Evolutionary conservation across 129 eudicot species (phyloP), one percentile per base, ranked within the genome.

Genomic region (Tagetes patula): DNA sequence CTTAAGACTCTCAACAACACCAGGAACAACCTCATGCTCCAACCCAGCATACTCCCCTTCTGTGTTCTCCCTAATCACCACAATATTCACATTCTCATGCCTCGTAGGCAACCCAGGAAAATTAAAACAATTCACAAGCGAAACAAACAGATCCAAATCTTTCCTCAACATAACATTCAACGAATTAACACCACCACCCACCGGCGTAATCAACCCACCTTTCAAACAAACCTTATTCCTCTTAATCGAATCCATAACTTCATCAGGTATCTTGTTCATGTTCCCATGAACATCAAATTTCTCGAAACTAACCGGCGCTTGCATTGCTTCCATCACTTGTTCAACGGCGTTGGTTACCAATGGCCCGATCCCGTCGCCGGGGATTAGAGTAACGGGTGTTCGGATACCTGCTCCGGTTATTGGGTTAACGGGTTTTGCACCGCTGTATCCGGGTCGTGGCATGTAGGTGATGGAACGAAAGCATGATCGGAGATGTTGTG

Each of bases 1-100:
- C 96, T 90, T 90, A 65, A 87, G 91, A 79, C 96, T 90, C 72
- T 90, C 96, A 13, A 87, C 87, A 9, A 90, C 96, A 3, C 96
- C 96, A 45, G 95, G 95, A 69, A 90, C 91, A 55, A 90, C 95
- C 81, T 88, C 97, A 40, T 91, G 97, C 76, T 91, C 95, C 58
- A 91, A 82, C 1, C 97, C 97, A 1, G 95, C 47, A 75, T 91
- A 91, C 83, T 91, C 97, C 8, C 97, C 97, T 55, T 91, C 97
- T 0, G 97, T 91, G 49, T 91, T 91, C 95, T 91, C 97, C 82
- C 97, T 77, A 9, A 91, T 82, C 70, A 91, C 97, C 48, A 91
- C 97, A 37, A 91, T 88, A 82, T 91, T 89, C 0, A 91, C 95
- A 3, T 85, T 81, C n/a, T 91, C 85, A 41, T 91, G 97, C 38